Conservation (phyloP, 129 eudicot genomes). For the Kitagawia praeruptora region DNA sequence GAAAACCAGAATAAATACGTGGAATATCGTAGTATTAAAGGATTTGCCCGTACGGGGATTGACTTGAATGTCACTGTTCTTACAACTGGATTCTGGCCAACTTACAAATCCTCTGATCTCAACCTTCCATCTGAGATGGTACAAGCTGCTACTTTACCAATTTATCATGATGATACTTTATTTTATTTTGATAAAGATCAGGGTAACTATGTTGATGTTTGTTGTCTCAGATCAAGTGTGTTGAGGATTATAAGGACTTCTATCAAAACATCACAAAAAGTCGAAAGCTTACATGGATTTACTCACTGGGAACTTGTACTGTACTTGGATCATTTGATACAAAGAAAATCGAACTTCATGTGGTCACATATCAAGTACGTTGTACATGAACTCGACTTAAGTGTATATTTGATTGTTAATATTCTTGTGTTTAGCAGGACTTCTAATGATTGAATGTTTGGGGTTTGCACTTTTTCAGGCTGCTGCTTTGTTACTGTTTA, state of each 20-base stretch:
- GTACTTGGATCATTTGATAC: constrained; percentile 62
- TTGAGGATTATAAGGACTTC: constrained; percentile 56
- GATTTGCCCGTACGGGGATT: constrained; percentile 49
- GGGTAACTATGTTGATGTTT: background rate
- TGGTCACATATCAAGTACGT: constrained; percentile 73
- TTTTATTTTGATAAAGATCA: background rate
- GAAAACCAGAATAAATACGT: constrained; percentile 50
- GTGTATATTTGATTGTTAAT: background rate
- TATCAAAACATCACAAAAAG: constrained; percentile 52
- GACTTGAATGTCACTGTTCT: constrained; percentile 80
- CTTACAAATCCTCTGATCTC: constrained; percentile 69
- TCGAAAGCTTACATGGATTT: constrained; percentile 83
- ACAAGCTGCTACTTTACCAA: constrained; percentile 2
- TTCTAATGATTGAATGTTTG: background rate
- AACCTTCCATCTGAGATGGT: constrained; percentile 83
- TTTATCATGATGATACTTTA: background rate
- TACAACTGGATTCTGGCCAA: constrained; percentile 93
- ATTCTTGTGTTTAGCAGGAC: background rate
- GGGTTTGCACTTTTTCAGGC: constrained; percentile 33
- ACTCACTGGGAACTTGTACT: constrained; percentile 65
- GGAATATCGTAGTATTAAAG: constrained; percentile 36
- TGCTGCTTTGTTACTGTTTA: constrained; percentile 67
- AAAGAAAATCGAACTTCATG: constrained; percentile 70
- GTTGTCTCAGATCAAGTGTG: constrained; percentile 54
- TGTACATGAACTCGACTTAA: background rate